phyloP scores from a whole-genome alignment of 495 filamentous ascomycete genomes.

The Lophiotrema nucula region DNA sequence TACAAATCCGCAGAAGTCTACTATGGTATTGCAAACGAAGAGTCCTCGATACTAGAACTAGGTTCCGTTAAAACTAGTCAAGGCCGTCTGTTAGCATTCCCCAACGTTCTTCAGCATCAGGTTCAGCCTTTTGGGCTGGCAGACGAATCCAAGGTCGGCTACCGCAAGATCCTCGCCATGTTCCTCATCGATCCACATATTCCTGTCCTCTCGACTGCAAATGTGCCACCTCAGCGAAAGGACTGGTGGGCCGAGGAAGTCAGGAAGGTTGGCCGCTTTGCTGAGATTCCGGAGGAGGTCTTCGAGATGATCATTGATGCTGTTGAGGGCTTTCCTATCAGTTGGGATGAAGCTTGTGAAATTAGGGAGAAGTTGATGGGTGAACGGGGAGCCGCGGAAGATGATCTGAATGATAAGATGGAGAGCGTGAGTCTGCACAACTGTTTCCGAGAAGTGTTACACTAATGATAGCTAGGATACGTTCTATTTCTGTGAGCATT shows the following conservation, averaged over 20 bases:
- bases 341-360: not conserved
- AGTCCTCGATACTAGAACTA: not conserved
- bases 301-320: slow-evolving; percentile 5
- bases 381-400: not conserved
- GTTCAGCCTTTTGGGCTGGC: slow-evolving; percentile 32
- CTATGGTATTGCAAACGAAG: not conserved
- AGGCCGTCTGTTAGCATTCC: slow-evolving; percentile 34
- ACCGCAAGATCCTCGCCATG: slow-evolving; percentile 37
- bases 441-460: not conserved
- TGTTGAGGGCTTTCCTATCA: slow-evolving; percentile 7
- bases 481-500: not conserved
- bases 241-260: slow-evolving; percentile 21
- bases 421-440: not conserved
- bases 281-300: not conserved
- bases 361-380: slow-evolving; percentile 9
- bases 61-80: slow-evolving; percentile 14
- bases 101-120: slow-evolving; percentile 37
- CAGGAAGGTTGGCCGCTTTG: not conserved
- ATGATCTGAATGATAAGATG: not conserved
- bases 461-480: not conserved
- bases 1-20: not conserved
- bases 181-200: slow-evolving; percentile 37
- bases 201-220: slow-evolving; percentile 24
- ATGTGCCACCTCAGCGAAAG: slow-evolving; percentile 28
- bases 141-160: slow-evolving; percentile 33